These are phyloP conservation scores for Moringa oleifera DNA, from an alignment of 345 rosid genomes.

Conservation along the genomic window DNA sequence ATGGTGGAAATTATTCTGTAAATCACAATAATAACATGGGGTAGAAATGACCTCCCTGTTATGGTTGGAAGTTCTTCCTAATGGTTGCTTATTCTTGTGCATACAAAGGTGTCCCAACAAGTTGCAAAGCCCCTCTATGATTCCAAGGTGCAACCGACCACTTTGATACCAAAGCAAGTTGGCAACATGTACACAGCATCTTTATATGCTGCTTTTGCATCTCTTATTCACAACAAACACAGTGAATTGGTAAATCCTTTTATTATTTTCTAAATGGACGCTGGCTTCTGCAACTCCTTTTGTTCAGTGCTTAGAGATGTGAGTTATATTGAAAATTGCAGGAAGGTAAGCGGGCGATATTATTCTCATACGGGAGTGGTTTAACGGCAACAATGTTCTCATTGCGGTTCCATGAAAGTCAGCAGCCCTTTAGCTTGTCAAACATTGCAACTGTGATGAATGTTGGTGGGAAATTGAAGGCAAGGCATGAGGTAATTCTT, in stretches of 20 bases:
- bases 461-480: conserved; percentile 62
- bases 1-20: too few species aligned
- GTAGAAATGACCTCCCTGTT: conserved; percentile 6
- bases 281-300: conserved; percentile 3
- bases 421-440: conserved; percentile 71
- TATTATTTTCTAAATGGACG: not conserved
- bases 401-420: conserved; percentile 52
- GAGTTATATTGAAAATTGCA: conserved; percentile 22
- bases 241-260: conserved; percentile 56
- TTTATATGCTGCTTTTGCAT: conserved; percentile 88
- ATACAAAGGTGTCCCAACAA: conserved; percentile 77
- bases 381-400: conserved; percentile 92
- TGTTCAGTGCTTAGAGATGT: not conserved
- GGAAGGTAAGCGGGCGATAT: conserved; percentile 71
- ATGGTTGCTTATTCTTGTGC: conserved; percentile 14
- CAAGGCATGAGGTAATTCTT: conserved; percentile 78
- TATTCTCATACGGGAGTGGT: conserved; percentile 99
- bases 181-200: conserved; percentile 99
- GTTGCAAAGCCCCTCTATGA: conserved; percentile 86
- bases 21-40: too few species aligned
- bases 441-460: conserved; percentile 74
- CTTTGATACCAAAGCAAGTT: conserved; percentile 92
- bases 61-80: conserved; percentile 12
- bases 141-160: conserved; percentile 78
- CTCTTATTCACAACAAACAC: conserved; percentile 79